A percentile compares a stretch with the other conserved stretches of the same genome.
phyloP scores from a whole-genome alignment of 2,329 filamentous ascomycete species.

The Neonectria hederae region DNA sequence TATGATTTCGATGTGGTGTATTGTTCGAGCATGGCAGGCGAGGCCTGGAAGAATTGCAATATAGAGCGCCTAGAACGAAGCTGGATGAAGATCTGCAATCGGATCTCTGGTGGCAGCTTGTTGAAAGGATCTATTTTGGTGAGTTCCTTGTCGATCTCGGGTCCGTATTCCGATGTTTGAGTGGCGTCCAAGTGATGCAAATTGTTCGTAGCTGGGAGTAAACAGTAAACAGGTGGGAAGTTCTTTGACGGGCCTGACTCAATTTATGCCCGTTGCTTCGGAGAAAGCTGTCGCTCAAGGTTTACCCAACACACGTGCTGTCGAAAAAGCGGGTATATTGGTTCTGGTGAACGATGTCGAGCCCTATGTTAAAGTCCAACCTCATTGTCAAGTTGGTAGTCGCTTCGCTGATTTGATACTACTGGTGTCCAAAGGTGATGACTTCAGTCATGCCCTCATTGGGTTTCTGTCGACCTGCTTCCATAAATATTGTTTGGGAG shows the following conservation, averaged over 20 bases:
- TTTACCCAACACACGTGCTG: background rate
- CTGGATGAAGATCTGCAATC: background rate
- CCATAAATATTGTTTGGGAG: background rate
- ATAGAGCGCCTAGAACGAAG: slow-evolving; percentile 7
- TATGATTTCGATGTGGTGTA: slow-evolving; percentile 9
- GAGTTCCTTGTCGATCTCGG: background rate
- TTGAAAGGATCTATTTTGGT: background rate
- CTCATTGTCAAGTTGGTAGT: no score
- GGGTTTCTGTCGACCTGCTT: no score
- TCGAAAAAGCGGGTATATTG: no score
- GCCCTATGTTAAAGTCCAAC: no score
- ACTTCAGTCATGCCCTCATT: no score
- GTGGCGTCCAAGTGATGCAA: background rate
- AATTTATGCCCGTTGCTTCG: background rate
- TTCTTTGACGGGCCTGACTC: background rate
- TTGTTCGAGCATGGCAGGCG: slow-evolving; percentile 16
- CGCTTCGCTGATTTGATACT: no score
- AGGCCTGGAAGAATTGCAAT: slow-evolving; percentile 2
- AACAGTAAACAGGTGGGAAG: no score
- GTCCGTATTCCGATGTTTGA: background rate
- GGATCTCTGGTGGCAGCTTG: slow-evolving; percentile 16
- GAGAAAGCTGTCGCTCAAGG: background rate
- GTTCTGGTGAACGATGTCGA: no score
- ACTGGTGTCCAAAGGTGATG: no score
- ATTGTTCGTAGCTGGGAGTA: no score